Conservation (phyloP, 2,329 filamentous ascomycete genomes). For the Trichoderma pleuroti region DNA sequence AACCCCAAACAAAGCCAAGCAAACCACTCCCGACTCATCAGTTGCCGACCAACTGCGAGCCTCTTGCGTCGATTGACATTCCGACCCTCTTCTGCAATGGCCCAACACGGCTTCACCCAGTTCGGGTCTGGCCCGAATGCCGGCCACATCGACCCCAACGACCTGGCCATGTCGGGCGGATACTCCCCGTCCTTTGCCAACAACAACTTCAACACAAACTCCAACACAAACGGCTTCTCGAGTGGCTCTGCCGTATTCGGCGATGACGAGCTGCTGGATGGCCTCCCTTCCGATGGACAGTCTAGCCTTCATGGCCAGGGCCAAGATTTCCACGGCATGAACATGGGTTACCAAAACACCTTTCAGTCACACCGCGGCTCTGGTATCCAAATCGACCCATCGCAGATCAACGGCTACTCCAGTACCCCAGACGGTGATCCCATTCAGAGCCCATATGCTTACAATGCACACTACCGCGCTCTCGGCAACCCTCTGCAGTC, state of each 20-base stretch:
- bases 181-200: conserved; percentile 58
- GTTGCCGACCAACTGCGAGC: background rate
- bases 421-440: conserved; percentile 89
- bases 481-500: conserved; percentile 50
- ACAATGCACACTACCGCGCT: conserved; percentile 73
- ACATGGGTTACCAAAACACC: conserved; percentile 56
- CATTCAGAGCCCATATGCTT: conserved; percentile 86
- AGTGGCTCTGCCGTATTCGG: conserved; percentile 74
- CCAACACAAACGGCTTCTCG: conserved; percentile 68
- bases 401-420: conserved; percentile 76
- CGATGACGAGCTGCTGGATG: conserved; percentile 85
- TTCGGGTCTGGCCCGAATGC: conserved; percentile 53
- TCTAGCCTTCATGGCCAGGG: conserved; percentile 50
- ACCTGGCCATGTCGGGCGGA: conserved; percentile 66
- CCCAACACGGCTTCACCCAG: conserved; percentile 55
- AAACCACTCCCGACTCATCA: background rate
- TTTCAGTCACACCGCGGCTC: conserved; percentile 54
- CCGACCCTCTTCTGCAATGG: conserved; percentile 38
- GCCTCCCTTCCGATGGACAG: conserved; percentile 55
- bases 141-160: conserved; percentile 75
- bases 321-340: conserved; percentile 55
- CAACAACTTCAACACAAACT: conserved; percentile 53
- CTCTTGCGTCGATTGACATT: background rate
- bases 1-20: background rate
- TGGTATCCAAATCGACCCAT: conserved; percentile 60